Evolutionary conservation across 2,329 filamentous ascomycete genomes (phyloP).

Genomic region (Fonsecaea erecta): DNA sequence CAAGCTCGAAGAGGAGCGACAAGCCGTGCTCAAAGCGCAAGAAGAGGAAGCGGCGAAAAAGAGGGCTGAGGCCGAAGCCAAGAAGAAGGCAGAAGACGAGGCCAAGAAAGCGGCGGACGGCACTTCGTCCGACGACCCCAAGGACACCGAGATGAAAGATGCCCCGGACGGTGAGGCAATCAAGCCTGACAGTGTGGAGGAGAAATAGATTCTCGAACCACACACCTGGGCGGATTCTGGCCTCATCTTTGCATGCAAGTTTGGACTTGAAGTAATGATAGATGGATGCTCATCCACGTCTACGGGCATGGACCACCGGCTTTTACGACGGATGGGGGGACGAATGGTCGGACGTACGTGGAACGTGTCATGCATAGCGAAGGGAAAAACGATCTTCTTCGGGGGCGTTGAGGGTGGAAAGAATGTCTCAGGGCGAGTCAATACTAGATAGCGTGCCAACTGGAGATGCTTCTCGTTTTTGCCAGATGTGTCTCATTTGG

Average conservation of each 20-base stretch:
- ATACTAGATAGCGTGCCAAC: constrained; percentile 23
- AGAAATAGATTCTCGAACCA: constrained; percentile 28
- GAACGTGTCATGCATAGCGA: constrained; percentile 32
- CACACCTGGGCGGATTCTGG: not conserved
- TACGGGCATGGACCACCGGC: not conserved
- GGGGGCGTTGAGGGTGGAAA: constrained; percentile 20
- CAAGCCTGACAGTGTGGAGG: constrained; percentile 42
- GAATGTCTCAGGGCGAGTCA: constrained; percentile 1
- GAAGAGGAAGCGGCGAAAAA: constrained; percentile 69
- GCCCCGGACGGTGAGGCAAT: constrained; percentile 51
- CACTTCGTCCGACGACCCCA: constrained; percentile 40
- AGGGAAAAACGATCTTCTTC: constrained; percentile 21
- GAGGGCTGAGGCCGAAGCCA: constrained; percentile 70
- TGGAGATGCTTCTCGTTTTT: constrained; percentile 6
- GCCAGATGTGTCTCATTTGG: not conserved
- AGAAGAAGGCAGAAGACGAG: constrained; percentile 75
- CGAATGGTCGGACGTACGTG: constrained; percentile 13
- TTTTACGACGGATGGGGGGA: constrained; percentile 14
- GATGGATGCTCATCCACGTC: constrained; percentile 5
- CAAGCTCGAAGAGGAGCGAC: constrained; percentile 85
- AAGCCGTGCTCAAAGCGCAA: constrained; percentile 68
- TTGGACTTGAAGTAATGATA: not conserved
- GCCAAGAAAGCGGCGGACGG: constrained; percentile 55
- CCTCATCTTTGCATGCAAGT: not conserved
- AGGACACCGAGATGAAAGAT: constrained; percentile 64